Evolutionary conservation across 1,284 basidiomycete genomes (phyloP), one percentile per base, ranked within the genome.

Genomic region (Marasmius fiardii): DNA sequence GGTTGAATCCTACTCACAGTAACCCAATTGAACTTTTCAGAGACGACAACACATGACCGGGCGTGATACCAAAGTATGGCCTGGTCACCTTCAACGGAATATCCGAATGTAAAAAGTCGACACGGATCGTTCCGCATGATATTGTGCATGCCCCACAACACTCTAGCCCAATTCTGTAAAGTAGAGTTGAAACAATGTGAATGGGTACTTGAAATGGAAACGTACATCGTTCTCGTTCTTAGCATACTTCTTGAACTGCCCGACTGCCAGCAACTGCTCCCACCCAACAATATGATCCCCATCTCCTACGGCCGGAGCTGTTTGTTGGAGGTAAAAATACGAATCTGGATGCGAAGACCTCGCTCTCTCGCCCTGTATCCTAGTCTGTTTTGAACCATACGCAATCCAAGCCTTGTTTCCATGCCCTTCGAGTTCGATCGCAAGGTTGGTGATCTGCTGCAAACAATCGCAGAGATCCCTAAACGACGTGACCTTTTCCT

Each of bases 81-180:
- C 2, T 21, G 16, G 18, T 55, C 52, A 35, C 59, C 53, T 26
- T 59, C 54, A 12, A 61, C 51, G 11, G 60, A 57, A 14, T 57
- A 35, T 3, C 57, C 61, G 28, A 57, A 51, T 8, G 53, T 51
- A 37, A 59, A 59, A 1, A 60, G 54, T 6, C 60, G 51, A 51
- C 57, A 57, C 24, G 61, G 54, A 51, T 62, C 61, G 14, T 53
- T 39, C 10, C 47, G 41, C 55, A 62, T 56, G n/a, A 51, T 50
- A 34, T 60, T 54, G 16, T 56, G 54, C 52, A 62, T 51, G 48
- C 52, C 57, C 26, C 43, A 55, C 3, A 60, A 14, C 21, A 55
- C 24, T 14, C 59, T 59, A 16, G 20, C 20, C 14, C 51, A 47
- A 43, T 60, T 58, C 59, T 62, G 24, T n/a, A 5, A 4, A 39